These are phyloP conservation scores for Penicillium canariense DNA, from an alignment of 495 filamentous ascomycete species.

Conservation along the genomic window DNA sequence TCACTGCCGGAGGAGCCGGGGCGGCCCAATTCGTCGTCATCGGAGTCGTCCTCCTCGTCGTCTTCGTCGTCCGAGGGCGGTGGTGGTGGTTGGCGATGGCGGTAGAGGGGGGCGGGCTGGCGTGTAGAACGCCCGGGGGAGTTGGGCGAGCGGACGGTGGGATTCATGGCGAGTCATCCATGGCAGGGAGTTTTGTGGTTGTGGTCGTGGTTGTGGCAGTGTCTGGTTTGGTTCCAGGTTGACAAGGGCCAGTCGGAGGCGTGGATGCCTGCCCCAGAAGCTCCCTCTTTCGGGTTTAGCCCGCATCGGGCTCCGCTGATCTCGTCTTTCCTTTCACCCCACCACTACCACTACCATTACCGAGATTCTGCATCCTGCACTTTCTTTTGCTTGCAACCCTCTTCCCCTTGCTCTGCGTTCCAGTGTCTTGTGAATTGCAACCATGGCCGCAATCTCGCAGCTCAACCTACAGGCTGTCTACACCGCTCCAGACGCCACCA, in stretches of 20 bases:
- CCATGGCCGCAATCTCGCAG: slow-evolving; percentile 7
- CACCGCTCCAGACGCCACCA: slow-evolving; percentile 46
- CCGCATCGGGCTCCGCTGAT: slow-evolving; percentile 6
- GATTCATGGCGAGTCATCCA: slow-evolving; percentile 26
- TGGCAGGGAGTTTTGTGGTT: slow-evolving; percentile 10
- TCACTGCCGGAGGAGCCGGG: slow-evolving; percentile 53
- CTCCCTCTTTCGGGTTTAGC: slow-evolving; percentile 20
- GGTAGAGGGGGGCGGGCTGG: slow-evolving; percentile 19
- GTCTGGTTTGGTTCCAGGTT: slow-evolving; percentile 1
- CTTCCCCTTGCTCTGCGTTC: background rate
- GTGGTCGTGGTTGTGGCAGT: slow-evolving; percentile 3
- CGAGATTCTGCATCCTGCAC: background rate
- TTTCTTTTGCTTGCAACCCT: background rate
- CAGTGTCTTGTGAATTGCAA: background rate
- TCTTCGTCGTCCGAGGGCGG: slow-evolving; percentile 24
- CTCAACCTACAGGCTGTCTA: slow-evolving; percentile 54
- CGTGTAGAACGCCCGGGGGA: slow-evolving; percentile 32
- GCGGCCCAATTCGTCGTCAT: slow-evolving; percentile 40
- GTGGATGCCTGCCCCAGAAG: slow-evolving; percentile 8
- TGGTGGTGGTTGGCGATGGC: slow-evolving; percentile 22
- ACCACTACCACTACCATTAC: background rate
- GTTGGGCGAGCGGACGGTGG: slow-evolving; percentile 27
- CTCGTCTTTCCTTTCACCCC: slow-evolving; percentile 1
- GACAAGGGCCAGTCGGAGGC: background rate
- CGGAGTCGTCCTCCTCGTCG: slow-evolving; percentile 27